Evolutionary conservation across 345 rosid genomes (phyloP), one percentile per base, ranked within the genome.

Genomic region (Rhodamnia argentea): DNA sequence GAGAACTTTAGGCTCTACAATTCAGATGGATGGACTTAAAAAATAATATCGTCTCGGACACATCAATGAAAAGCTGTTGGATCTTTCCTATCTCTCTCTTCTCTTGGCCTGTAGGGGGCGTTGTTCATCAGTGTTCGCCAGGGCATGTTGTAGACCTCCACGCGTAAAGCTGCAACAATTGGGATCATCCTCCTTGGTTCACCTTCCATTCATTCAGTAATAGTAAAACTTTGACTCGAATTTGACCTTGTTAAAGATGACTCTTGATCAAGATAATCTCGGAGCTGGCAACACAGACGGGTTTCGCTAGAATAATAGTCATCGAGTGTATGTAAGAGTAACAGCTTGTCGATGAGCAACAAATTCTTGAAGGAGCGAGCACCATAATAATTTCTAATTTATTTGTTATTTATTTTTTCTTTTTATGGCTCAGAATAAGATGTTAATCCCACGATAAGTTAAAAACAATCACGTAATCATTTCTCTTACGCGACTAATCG

Each of bases 151-250:
- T 32, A 85, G 75, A 70, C 59, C 50, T 29, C 56, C 87, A 86
- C 84, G 12, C 42, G 86, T 78, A 84, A 88, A 87, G 90, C 83
- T 55, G 58, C 82, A 32, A 57, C 52, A 62, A 87, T 24, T 27
- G 60, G 52, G 85, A 85, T 75, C 90, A 64, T 83, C 90, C 85
- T 81, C 74, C 44, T 44, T 75, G 37, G 74, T 57, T 89, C 87
- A 78, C 56, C 88, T 52, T 83, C 40, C 59, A 82, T 74, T 84
- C 86, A 87, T 52, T 84, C 89, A 85, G 52, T 10, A 32, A 32
- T 10, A 70, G 78, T 10, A 10, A 70, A 70, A n/a, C n/a, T 47
- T 70, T 22, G 1, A 29, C 10, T 64, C 76, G 20, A 20, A 32
- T 70, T 70, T 70, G 78, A 70, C 78, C 78, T 70, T 8, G 18